A percentile compares a stretch with the other conserved stretches of the same genome.
Conservation (phyloP, 2,329 filamentous ascomycete species). For the Chrysoporthe cubensis region DNA sequence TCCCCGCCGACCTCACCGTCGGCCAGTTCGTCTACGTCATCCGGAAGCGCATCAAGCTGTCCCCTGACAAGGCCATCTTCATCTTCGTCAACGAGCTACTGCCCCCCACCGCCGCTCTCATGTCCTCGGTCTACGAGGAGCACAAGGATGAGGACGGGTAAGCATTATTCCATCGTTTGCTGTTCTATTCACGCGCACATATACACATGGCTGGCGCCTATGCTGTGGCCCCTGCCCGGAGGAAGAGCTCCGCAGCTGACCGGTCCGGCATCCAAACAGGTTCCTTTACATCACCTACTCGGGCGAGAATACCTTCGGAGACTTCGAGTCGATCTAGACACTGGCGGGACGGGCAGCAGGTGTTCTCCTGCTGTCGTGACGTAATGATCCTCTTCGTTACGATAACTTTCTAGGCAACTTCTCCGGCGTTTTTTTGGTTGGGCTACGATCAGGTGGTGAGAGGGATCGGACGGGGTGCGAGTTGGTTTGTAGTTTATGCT, state of each 20-base stretch:
- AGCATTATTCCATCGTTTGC: constrained; percentile 33
- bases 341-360: constrained; percentile 9
- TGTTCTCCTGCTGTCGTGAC: constrained; percentile 15
- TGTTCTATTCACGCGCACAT: background rate
- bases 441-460: constrained; percentile 21
- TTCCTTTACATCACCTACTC: constrained; percentile 99
- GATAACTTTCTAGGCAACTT: constrained; percentile 27
- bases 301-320: constrained; percentile 97
- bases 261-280: constrained; percentile 46
- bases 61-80: constrained; percentile 99
- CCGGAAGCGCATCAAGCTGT: constrained; percentile 99
- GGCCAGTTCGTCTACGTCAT: constrained; percentile 99
- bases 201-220: background rate
- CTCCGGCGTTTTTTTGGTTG: constrained; percentile 27
- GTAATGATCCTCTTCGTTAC: constrained; percentile 26
- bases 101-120: constrained; percentile 92
- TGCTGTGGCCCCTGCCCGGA: background rate
- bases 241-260: constrained; percentile 20
- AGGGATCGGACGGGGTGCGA: constrained; percentile 19
- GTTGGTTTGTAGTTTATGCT: constrained; percentile 17
- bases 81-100: constrained; percentile 99
- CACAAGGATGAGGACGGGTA: constrained; percentile 86
- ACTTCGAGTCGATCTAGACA: constrained; percentile 40
- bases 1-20: constrained; percentile 95
- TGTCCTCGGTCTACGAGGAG: constrained; percentile 99